These are phyloP conservation scores for Pythium inflatum DNA, from an alignment of 352 stramenopile genomes.

Conservation along the genomic window DNA sequence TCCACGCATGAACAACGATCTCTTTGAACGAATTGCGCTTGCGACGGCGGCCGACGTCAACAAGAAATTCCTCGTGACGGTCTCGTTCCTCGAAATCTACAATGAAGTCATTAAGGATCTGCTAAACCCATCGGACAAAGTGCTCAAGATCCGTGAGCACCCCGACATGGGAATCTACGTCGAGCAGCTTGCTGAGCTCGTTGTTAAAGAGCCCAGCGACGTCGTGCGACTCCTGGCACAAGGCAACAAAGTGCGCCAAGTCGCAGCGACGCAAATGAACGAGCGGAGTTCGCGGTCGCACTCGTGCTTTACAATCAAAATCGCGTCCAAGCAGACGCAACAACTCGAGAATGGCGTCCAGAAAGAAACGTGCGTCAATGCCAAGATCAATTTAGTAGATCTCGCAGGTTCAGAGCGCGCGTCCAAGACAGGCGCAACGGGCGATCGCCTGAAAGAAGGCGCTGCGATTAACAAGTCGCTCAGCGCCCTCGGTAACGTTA, in stretches of 20 bases:
- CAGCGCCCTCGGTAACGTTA: conserved; percentile 91
- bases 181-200: conserved; percentile 88
- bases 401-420: conserved; percentile 89
- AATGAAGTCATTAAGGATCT: conserved; percentile 97
- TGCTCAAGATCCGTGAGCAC: conserved; percentile 94
- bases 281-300: conserved; percentile 92
- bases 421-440: conserved; percentile 87
- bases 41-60: conserved; percentile 68
- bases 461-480: conserved; percentile 94
- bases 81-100: conserved; percentile 97
- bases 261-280: conserved; percentile 95
- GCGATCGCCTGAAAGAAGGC: conserved; percentile 89
- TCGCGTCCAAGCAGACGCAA: conserved; percentile 81
- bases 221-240: conserved; percentile 82
- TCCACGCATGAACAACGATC: conserved; percentile 88
- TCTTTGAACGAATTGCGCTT: conserved; percentile 85
- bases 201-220: conserved; percentile 87
- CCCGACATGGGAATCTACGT: conserved; percentile 95
- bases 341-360: conserved; percentile 44
- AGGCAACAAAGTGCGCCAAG: conserved; percentile 65
- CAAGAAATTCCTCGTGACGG: conserved; percentile 90
- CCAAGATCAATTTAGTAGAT: conserved; percentile 94
- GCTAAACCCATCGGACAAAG: conserved; percentile 86
- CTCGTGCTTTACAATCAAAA: conserved; percentile 96
- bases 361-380: conserved; percentile 84